Conservation (phyloP, 768 basidiomycete genomes). For the Amanita thiersii region DNA sequence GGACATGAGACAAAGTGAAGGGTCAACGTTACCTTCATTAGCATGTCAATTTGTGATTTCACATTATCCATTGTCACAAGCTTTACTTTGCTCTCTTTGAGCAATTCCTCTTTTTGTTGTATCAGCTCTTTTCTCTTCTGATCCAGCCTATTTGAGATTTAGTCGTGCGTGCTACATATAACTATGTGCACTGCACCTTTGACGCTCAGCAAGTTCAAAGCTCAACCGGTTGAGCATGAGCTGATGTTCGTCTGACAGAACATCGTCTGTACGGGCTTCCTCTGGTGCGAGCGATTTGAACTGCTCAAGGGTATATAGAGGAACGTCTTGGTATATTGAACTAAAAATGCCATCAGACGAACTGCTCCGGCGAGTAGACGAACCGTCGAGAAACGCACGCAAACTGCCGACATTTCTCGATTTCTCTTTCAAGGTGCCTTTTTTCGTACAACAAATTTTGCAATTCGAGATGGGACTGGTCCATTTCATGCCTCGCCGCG, state of each 20-base stretch:
- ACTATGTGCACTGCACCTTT: conserved; percentile 58
- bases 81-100: conserved; percentile 76
- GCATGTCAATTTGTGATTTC: conserved; percentile 66
- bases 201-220: conserved; percentile 83
- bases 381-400: conserved; percentile 45
- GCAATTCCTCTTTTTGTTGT: conserved; percentile 66
- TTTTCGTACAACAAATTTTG: conserved; percentile 89
- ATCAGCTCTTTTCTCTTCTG: conserved; percentile 59
- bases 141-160: conserved; percentile 46
- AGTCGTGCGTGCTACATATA: conserved; percentile 9
- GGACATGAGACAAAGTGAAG: conserved; percentile 3
- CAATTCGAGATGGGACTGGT: conserved; percentile 77
- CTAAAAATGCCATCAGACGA: conserved; percentile 25
- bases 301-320: conserved; percentile 62
- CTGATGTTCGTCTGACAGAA: conserved; percentile 65
- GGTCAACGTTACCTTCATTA: conserved; percentile 54
- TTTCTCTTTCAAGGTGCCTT: conserved; percentile 84
- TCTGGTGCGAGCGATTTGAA: conserved; percentile 63
- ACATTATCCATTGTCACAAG: conserved; percentile 66
- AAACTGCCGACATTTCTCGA: conserved; percentile 88
- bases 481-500: conserved; percentile 82
- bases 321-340: conserved; percentile 84
- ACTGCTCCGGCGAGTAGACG: background rate
- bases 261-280: conserved; percentile 53
- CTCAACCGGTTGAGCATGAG: conserved; percentile 82